Evolutionary conservation across 2,329 filamentous ascomycete species (phyloP), one percentile per base, ranked within the genome.

Genomic region (Fusarium humuli): DNA sequence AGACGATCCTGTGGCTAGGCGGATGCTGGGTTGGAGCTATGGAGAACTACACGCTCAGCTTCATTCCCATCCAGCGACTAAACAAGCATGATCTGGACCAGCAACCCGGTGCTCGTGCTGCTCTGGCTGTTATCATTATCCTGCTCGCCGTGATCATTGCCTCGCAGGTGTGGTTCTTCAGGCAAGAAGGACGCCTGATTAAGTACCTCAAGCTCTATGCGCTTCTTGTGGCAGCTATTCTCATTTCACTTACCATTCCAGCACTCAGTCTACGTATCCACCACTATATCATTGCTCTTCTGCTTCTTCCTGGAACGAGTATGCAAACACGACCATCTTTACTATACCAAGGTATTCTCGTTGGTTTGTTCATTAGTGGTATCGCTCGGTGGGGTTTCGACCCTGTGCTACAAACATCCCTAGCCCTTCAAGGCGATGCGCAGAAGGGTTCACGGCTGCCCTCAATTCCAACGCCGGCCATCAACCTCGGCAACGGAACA

Each of bases 341-440:
- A 11, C 79, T 97, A 4, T 98, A 96, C 76, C 95, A 98, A 79
- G 96, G 96, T 13, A 83, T 99, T 3, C 84, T 99, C 0, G 83
- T 98, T 10, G 96, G 96, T 1, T 86, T 98, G 0, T 98, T 98
- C 79, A 91, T 98, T 81, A 98, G 98, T 77, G 74, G 96, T 55
- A 90, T 97, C 64, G 95, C 94, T 6, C 88, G 95, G 45, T 98
- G 96, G 96, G 94, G 94, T 1, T 99, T 97, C 78, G 94, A 94
- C 67, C 87, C 92, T 2, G 89, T 99, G 48, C 86, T 99, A 18
- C 91, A 99, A 80, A 98, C 96, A 0, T 88, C 92, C 0, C 86
- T 81, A 1, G 89, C 90, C 1, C 81, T 99, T 25, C 89, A 90
- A 57, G 90, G 88, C n/a, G 90, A 92, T 69, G 88, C 87, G 1